Evolutionary conservation across 139 green algal species (phyloP), one percentile per base, ranked within the genome.

Genomic region (Nannochloris sp.): DNA sequence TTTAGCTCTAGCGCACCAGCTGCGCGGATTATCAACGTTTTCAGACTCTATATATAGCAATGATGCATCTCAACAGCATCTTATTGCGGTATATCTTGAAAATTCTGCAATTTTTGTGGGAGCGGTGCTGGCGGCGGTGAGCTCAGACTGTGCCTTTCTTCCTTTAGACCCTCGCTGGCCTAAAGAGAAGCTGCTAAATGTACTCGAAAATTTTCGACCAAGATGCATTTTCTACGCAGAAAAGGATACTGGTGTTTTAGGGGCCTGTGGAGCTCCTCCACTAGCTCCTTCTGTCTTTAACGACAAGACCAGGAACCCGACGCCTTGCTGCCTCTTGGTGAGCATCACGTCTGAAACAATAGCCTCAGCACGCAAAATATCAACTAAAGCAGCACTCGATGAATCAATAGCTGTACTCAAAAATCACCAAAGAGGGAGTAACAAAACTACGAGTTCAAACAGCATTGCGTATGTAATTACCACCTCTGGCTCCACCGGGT

Each of bases 401-500:
- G 30, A 4, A 6, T 24, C 19, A 37, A 36, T 36, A 24, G 39
- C 7, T 0, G 15, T 45, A 55, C 30, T 29, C 36, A 1, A 7
- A 13, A 33, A 35, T 36, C 61, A 5, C 4, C 31, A 7, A 24
- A 23, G 15, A 23, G 8, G 34, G 30, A 64, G 25, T 23, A 12
- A 19, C 2, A 55, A 9, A n/a, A 6, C 68, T 70, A 9, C 74
- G 60, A n/a, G n/a, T n/a, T n/a, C n/a, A n/a, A 53, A 56, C 4
- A 3, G 2, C 1, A 51, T 25, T 44, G 82, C 72, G 46, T 86
- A 80, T 39, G 66, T 91, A 37, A 61, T 92, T 48, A 83, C 67
- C 79, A 92, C 85, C 0, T 88, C 80, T 0, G 85, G 85, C 1
- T 85, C 73, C 5, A 90, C 84, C 12, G n/a, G n/a, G n/a, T 45